Evolutionary conservation across 202 grass and related monocot genomes (phyloP).

Genomic region (Elaeis oleifera): DNA sequence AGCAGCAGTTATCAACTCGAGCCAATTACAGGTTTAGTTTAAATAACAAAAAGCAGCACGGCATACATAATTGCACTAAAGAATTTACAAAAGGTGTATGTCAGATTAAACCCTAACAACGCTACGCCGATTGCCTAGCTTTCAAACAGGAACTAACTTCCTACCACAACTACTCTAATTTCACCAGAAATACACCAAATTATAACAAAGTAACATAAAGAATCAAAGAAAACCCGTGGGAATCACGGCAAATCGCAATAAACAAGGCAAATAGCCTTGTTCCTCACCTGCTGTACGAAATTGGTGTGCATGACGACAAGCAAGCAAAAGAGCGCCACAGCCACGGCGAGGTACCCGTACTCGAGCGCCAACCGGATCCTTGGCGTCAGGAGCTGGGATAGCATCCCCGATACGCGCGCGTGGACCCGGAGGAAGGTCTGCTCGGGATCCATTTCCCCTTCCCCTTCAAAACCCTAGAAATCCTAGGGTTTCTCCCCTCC

Average conservation of each 20-base stretch:
- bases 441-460: conserved; percentile 72
- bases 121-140: too few species aligned
- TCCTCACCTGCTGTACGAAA: conserved; percentile 95
- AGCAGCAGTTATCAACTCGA: too few species aligned
- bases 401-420: conserved; percentile 87
- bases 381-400: conserved; percentile 92
- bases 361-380: conserved; percentile 89
- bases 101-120: too few species aligned
- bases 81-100: too few species aligned
- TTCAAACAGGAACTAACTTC: too few species aligned
- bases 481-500: not conserved
- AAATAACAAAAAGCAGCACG: too few species aligned
- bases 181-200: not conserved
- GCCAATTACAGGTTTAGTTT: too few species aligned
- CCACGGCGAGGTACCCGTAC: conserved; percentile 77
- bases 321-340: conserved; percentile 79
- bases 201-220: too few species aligned
- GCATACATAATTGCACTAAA: too few species aligned
- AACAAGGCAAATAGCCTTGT: not conserved
- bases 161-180: too few species aligned
- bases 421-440: conserved; percentile 98
- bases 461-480: not conserved
- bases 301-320: conserved; percentile 97
- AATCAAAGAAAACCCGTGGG: not conserved
- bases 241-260: not conserved